A percentile compares a stretch with the other conserved stretches of the same genome.
Evolutionary conservation across 2,329 filamentous ascomycete species (phyloP).

Genomic region (Zasmidium cellare): DNA sequence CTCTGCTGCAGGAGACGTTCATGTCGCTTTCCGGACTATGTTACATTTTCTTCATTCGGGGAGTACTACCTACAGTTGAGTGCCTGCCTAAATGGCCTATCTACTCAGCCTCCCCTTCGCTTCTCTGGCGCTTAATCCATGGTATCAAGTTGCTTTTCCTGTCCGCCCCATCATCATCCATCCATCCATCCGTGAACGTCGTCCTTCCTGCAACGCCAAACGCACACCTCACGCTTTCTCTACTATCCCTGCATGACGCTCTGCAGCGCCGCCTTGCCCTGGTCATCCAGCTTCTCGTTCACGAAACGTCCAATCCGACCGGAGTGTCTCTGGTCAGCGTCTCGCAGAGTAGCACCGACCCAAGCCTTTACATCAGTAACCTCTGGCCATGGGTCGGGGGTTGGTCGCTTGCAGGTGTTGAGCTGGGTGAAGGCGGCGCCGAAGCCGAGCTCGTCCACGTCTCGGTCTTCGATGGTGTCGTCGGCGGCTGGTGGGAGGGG

Average conservation of each 20-base stretch:
- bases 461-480: conserved; percentile 79
- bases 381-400: conserved; percentile 81
- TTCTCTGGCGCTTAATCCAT: neutral
- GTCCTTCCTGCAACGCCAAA: neutral
- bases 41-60: neutral
- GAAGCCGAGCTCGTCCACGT: conserved; percentile 93
- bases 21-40: neutral
- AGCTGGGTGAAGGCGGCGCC: conserved; percentile 92
- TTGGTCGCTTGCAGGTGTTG: conserved; percentile 78
- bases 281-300: conserved; percentile 61
- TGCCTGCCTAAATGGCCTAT: neutral
- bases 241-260: conserved; percentile 34
- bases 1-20: no score
- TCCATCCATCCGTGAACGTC: neutral
- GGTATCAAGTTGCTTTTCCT: conserved; percentile 1
- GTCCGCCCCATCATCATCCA: neutral
- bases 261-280: conserved; percentile 42
- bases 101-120: neutral
- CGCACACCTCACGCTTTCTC: neutral
- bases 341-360: conserved; percentile 78
- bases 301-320: conserved; percentile 73
- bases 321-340: conserved; percentile 71
- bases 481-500: conserved; percentile 67
- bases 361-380: conserved; percentile 76
- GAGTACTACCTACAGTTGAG: neutral